Evolutionary conservation across 139 green algal species (phyloP).

Genomic region (Coccomyxa sp.): DNA sequence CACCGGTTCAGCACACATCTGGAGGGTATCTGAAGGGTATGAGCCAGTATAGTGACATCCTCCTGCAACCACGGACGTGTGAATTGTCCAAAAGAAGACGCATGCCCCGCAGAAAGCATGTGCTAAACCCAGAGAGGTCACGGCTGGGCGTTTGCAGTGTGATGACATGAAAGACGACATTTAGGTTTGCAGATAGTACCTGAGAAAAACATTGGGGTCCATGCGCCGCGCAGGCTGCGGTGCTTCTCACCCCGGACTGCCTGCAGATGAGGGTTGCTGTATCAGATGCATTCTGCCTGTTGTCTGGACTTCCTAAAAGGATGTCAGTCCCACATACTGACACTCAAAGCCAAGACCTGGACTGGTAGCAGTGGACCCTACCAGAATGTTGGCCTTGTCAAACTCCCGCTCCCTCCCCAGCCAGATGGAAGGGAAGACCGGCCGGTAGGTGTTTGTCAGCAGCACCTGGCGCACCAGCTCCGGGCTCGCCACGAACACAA

Average conservation of each 20-base stretch:
- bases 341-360: too few relatives aligned
- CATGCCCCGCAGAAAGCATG: not conserved
- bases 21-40: not conserved
- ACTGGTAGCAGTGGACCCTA: too few relatives aligned
- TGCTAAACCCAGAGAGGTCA: not conserved
- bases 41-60: not conserved
- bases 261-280: not conserved
- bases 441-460: conserved; percentile 4
- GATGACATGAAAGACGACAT: not conserved
- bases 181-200: not conserved
- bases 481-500: conserved; percentile 29
- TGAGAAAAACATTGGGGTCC: conserved; percentile 44
- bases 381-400: conserved; percentile 25
- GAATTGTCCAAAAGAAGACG: not conserved
- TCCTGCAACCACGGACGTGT: not conserved
- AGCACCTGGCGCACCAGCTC: conserved; percentile 28
- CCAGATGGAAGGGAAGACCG: conserved; percentile 13
- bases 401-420: conserved; percentile 14
- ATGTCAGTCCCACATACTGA: conserved; percentile 13
- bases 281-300: not conserved
- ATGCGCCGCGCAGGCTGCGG: conserved; percentile 28
- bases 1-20: not conserved
- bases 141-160: not conserved
- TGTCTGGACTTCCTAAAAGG: not conserved
- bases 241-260: conserved; percentile 12